Base-by-base conservation (phyloP, 306 rosid genomes). In the Sophora flavescens region DNA sequence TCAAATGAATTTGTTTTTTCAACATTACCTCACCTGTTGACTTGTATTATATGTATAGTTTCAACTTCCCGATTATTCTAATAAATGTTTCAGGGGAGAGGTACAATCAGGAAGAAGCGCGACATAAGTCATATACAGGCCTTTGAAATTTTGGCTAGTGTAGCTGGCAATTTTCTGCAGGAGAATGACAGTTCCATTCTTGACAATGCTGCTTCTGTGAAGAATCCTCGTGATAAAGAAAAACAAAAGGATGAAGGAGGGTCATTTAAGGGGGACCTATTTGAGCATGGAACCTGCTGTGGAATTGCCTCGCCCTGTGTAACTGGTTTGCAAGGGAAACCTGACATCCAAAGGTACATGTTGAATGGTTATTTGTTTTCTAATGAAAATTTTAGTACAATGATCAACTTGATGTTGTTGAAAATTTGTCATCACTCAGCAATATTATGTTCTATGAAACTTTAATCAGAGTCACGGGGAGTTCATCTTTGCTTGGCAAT, bases 81-180 rank as follows among this genome's bases (percentile, higher is more conserved):
- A 70, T 76, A 66, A 32, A 68, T 87, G 75, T 72, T 84, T 84
- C 64, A 91, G 93, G 96, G 90, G 59, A 89, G 72, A 78, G 90
- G 88, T 45, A 79, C 86, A 6, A 50, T 84, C 72, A 79, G 67
- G 84, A 89, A 87, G 84, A 91, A 76, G 74, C 62, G 64, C 18
- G 90, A 80, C 32, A 81, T 47, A 72, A 74, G 22, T 61, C 88
- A 81, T 69, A 86, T 82, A 70, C 90, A 41, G 5, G 91, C 96
- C 5, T 89, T 89, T 70, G 93, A 89, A 76, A 89, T 86, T 79
- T 84, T 91, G 83, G 93, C 93, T 68, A 86, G 87, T 74, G 90
- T 91, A 76, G 93, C 93, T 0, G 91, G 90, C 9, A 84, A 86
- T 38, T 73, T 89, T 33, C 79, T 91, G 80, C 88, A 83, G 66